phyloP scores from a whole-genome alignment of 768 basidiomycete species.

The Boletus subcaerulescens region DNA sequence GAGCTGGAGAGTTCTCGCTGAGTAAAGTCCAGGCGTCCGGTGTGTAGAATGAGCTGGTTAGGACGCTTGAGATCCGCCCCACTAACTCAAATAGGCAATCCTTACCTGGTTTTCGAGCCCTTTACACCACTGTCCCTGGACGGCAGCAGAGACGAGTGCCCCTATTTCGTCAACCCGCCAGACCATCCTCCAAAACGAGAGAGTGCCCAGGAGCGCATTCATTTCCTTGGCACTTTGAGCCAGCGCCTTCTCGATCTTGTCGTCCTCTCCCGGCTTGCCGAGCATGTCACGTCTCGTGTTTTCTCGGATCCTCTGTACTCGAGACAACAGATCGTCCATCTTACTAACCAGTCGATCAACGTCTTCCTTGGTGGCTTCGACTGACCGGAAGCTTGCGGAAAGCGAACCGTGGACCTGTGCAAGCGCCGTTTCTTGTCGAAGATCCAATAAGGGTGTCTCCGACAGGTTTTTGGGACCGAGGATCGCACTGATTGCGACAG shows the following conservation, averaged over 20 bases:
- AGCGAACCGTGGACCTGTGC: constrained; percentile 41
- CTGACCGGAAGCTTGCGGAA: constrained; percentile 31
- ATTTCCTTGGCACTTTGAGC: constrained; percentile 29
- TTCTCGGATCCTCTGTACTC: constrained; percentile 39
- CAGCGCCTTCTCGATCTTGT: constrained; percentile 28
- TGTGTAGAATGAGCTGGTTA: constrained; percentile 58
- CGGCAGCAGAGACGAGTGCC: constrained; percentile 29
- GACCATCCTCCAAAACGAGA: constrained; percentile 39
- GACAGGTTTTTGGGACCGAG: constrained; percentile 4
- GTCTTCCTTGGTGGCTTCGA: constrained; percentile 32
- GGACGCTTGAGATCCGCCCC: background rate
- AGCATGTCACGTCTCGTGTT: constrained; percentile 39
- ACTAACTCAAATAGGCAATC: background rate
- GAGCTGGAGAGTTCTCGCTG: constrained; percentile 44
- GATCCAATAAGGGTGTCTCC: constrained; percentile 13
- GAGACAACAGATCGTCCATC: constrained; percentile 36
- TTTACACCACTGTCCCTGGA: constrained; percentile 38
- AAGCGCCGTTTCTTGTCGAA: constrained; percentile 39
- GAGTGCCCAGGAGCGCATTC: constrained; percentile 26
- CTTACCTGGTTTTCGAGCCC: constrained; percentile 51
- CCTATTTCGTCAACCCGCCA: constrained; percentile 42
- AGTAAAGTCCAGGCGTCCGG: constrained; percentile 51
- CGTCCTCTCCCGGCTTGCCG: constrained; percentile 24
- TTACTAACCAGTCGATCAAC: constrained; percentile 36
- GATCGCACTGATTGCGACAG: constrained; percentile 34